Evolutionary conservation across 345 rosid genomes (phyloP), one percentile per base, ranked within the genome.

Genomic region (Geranium rotundifolium): DNA sequence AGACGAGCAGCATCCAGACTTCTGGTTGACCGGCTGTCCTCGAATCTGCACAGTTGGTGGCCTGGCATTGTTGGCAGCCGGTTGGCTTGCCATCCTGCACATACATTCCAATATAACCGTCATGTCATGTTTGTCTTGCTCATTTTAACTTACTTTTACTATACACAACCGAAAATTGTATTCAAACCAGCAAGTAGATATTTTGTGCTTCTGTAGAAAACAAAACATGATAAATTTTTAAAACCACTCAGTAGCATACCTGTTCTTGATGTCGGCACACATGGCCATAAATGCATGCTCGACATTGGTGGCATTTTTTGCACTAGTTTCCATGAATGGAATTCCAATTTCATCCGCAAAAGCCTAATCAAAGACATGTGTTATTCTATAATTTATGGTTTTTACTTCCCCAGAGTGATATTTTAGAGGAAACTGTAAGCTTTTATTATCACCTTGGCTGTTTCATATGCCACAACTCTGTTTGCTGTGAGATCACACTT

Each of bases 261-360:
- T 87, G 46, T 77, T 79, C 80, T 87, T 87, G 64, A 87, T 82
- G 23, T 78, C 84, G 55, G 84, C 85, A 69, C 90, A 81, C 93
- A 87, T 87, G 17, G 93, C 90, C 93, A 87, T 87, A 71, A 87
- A 87, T 65, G 86, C 90, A 64, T 87, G 81, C 63, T 87, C 93
- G 1, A 87, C 93, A 56, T 84, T 84, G 75, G 83, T 75, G 61
- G 93, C 82, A 61, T 69, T 78, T 71, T 82, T 87, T 4, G 93
- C 93, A 76, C 90, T 87, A 1, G 93, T 87, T 74, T 87, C 93
- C 90, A 87, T 77, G 80, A 87, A 87, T 1, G 93, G 93, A 58
- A 87, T 87, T 60, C 90, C 88, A 61, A 84, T 79, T 76, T 86
- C 88, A 75, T 86, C 93, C 1, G 93, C 90, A 60, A 87, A 82